Conservation (phyloP, 768 basidiomycete genomes). For the Pulveroboletus sp. region DNA sequence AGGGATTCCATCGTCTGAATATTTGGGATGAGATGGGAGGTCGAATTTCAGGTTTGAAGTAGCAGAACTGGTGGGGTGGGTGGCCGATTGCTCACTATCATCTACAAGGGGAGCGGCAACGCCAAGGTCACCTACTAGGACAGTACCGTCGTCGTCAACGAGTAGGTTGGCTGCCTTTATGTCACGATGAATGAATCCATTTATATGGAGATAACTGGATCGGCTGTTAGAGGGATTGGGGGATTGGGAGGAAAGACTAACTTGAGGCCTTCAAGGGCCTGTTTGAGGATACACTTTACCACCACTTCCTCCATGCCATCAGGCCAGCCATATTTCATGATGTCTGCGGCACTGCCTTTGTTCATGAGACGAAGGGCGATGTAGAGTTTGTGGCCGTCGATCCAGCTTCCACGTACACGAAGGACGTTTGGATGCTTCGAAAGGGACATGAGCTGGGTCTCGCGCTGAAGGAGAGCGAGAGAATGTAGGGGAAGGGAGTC, state of each 20-base stretch:
- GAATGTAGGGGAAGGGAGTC: conserved; percentile 70
- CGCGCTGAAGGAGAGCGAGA: conserved; percentile 69
- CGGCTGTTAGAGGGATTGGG: conserved; percentile 2
- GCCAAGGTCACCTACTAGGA: conserved; percentile 88
- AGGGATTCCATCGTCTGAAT: neutral
- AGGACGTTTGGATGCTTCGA: conserved; percentile 92
- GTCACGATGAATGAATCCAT: conserved; percentile 90
- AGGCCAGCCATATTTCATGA: conserved; percentile 79
- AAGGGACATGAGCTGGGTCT: conserved; percentile 89
- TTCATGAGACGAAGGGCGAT: conserved; percentile 90
- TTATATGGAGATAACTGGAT: conserved; percentile 75
- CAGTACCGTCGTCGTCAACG: conserved; percentile 85
- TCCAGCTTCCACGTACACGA: conserved; percentile 87
- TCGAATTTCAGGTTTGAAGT: conserved; percentile 37
- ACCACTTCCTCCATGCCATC: conserved; percentile 93
- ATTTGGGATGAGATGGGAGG: conserved; percentile 13
- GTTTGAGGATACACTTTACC: conserved; percentile 75
- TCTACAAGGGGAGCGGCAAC: conserved; percentile 83
- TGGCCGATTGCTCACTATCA: conserved; percentile 44
- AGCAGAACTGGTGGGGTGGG: conserved; percentile 2
- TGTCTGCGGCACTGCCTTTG: conserved; percentile 79
- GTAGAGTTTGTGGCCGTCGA: conserved; percentile 74
- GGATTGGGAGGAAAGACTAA: conserved; percentile 32
- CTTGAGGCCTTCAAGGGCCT: conserved; percentile 87
- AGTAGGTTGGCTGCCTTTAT: conserved; percentile 93